A percentile compares a stretch with the other conserved stretches of the same genome.
Conservation (phyloP, 495 filamentous ascomycete genomes). For the Lophiotrema nucula region DNA sequence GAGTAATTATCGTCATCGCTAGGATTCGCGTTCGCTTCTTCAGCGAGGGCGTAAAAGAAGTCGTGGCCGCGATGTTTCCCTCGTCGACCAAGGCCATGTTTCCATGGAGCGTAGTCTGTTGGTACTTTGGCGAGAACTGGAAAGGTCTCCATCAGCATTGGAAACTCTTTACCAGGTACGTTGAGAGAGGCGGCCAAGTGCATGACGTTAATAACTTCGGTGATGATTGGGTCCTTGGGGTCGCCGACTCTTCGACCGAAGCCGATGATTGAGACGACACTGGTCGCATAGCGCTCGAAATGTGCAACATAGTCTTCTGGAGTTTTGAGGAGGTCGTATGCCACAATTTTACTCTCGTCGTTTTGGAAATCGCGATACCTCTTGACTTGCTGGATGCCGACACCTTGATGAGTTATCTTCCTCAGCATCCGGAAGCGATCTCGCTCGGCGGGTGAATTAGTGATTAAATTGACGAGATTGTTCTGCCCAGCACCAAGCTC, state of each 20-base stretch:
- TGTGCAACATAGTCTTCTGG: conserved; percentile 46
- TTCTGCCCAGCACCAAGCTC: conserved; percentile 59
- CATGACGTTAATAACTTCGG: conserved; percentile 48
- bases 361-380: conserved; percentile 61
- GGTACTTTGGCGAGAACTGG: conserved; percentile 49
- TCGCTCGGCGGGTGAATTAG: conserved; percentile 42
- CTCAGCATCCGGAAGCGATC: conserved; percentile 60
- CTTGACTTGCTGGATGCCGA: conserved; percentile 56
- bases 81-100: conserved; percentile 41
- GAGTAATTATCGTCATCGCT: conserved; percentile 42
- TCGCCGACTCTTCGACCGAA: conserved; percentile 43
- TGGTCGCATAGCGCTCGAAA: conserved; percentile 47
- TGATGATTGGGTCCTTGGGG: conserved; percentile 50
- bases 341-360: conserved; percentile 50
- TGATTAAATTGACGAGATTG: conserved; percentile 45
- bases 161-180: conserved; percentile 57
- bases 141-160: conserved; percentile 62
- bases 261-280: conserved; percentile 49
- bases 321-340: conserved; percentile 40
- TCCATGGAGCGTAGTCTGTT: conserved; percentile 42
- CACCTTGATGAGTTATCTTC: conserved; percentile 55
- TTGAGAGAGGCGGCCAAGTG: conserved; percentile 42
- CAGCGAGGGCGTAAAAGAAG: conserved; percentile 47
- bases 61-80: conserved; percentile 36
- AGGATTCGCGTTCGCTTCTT: conserved; percentile 40